Evolutionary conservation across 2,329 filamentous ascomycete genomes (phyloP), one percentile per base, ranked within the genome.

Genomic region (Sphaerostilbella broomeana): DNA sequence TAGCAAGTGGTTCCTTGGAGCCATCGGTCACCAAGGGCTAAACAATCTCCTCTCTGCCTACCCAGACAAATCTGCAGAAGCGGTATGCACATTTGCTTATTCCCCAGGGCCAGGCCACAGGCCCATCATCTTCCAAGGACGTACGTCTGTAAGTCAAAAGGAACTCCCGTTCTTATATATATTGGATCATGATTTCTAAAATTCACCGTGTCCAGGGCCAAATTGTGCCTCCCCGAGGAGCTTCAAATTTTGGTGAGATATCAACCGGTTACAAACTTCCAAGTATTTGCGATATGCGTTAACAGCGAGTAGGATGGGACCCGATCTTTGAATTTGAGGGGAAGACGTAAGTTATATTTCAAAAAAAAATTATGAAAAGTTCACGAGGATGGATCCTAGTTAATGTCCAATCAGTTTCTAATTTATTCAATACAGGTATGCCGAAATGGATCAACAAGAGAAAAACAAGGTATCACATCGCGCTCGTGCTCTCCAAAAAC

Each of bases 381-480:
- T n/a, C 9, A 30, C 12, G 22, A 24, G 6, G 10, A 3, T 11
- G 4, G 24, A 30, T 12, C 11, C 10, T 20, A 13, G n/a, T 16
- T 15, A 24, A 25, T 13, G 13, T 5, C 6, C 21, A 24, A 18
- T 19, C 5, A 30, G 12, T 6, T 2, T 24, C 32, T 48, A 17
- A 46, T 27, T 22, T 12, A 5, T 18, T 8, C 24, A 9, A n/a
- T 2, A 30, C 15, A 84, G 79, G 3, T 84, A 94, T 59, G 92
- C 92, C 19, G 92, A 98, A 68, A 98, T 98, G 92, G 84, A 87
- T 36, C 89, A 84, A 62, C 65, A 60, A 8, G 77, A 80, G 58
- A 94, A 94, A 79, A 98, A 97, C 68, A 78, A 80, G 56, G 86
- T 98, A 55, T 95, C 89, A 18, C 92, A 98, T 65, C 84, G 92